Evolutionary conservation across 441 rosid genomes (phyloP), one percentile per base, ranked within the genome.

Genomic region (Rhodomyrtus psidioides): DNA sequence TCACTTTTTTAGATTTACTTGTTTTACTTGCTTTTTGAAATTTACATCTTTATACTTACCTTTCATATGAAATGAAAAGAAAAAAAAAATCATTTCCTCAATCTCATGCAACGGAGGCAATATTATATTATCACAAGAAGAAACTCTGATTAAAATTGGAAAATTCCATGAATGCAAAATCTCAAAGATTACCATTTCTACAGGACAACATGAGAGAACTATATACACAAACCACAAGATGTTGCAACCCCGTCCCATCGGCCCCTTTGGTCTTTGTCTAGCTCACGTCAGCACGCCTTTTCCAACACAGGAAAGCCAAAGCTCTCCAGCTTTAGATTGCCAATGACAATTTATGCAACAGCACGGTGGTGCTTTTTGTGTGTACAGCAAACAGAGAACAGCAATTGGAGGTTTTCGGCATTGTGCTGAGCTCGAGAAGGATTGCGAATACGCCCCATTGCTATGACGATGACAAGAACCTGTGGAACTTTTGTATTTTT

Each of bases 401-500:
- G 79, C 79, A 39, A 39, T 70, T 39, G n/a, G 26, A 65, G 46
- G 34, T 28, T 60, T 60, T 9, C 8, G 44, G 21, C 79, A 70
- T 21, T 39, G n/a, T 12, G 79, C 79, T 46, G 42, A 70, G 49
- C 79, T 39, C 51, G 5, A 12, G 16, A n/a, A n/a, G 5, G 16
- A 70, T 70, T 70, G 79, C 4, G 0, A 70, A 39, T 21, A 21
- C 5, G 16, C 79, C n/a, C 16, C 49, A 39, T 39, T 39, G 79
- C 79, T 70, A 70, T 39, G 79, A 70, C 5, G 79, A 70, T 44
- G 95, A 86, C 42, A 95, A 91, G 90, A 95, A 94, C 86, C 88
- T 92, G 59, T 91, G 93, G 90, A 95, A 96, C 90, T 91, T 91
- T 49, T 90, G 91, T 83, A 87, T 88, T 89, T 94, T 94, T 59